These are phyloP conservation scores for Artemisia princeps DNA, from an alignment of 140 eudicot species.

Conservation along the genomic window DNA sequence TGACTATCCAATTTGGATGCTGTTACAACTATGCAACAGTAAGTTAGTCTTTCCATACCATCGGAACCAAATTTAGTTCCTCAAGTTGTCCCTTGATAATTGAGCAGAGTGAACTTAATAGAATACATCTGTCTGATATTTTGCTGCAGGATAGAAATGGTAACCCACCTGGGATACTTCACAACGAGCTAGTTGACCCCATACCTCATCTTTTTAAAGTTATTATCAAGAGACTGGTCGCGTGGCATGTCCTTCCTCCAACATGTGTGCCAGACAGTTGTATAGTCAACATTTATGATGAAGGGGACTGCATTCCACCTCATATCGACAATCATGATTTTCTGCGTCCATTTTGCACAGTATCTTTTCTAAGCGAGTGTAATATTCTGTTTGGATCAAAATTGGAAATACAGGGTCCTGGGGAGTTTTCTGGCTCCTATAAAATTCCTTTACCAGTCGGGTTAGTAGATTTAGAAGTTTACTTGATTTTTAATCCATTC, in stretches of 20 bases:
- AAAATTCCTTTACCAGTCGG: slow-evolving; percentile 79
- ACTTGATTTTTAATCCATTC: neutral
- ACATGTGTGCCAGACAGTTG: slow-evolving; percentile 95
- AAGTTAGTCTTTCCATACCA: slow-evolving; percentile 25
- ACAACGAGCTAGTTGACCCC: slow-evolving; percentile 58
- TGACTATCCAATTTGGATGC: slow-evolving; percentile 92
- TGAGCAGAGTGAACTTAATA: neutral
- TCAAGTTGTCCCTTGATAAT: too few relatives aligned
- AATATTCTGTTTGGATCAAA: slow-evolving; percentile 67
- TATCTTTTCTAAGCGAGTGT: slow-evolving; percentile 87
- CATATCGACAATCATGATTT: slow-evolving; percentile 94
- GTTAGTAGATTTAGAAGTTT: slow-evolving; percentile 34
- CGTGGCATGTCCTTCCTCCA: slow-evolving; percentile 84
- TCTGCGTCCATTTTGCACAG: slow-evolving; percentile 93
- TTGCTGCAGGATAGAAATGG: slow-evolving; percentile 74
- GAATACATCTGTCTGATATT: slow-evolving; percentile 2
- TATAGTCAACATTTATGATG: slow-evolving; percentile 81
- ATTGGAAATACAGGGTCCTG: slow-evolving; percentile 63
- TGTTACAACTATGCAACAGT: slow-evolving; percentile 91
- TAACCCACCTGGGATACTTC: slow-evolving; percentile 91
- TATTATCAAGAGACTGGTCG: slow-evolving; percentile 67
- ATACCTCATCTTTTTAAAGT: slow-evolving; percentile 69
- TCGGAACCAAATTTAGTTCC: neutral
- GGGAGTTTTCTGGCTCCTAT: slow-evolving; percentile 62
- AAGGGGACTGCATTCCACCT: slow-evolving; percentile 96